These are phyloP conservation scores for Eucalyptus albens DNA, from an alignment of 345 rosid species.

Conservation along the genomic window DNA sequence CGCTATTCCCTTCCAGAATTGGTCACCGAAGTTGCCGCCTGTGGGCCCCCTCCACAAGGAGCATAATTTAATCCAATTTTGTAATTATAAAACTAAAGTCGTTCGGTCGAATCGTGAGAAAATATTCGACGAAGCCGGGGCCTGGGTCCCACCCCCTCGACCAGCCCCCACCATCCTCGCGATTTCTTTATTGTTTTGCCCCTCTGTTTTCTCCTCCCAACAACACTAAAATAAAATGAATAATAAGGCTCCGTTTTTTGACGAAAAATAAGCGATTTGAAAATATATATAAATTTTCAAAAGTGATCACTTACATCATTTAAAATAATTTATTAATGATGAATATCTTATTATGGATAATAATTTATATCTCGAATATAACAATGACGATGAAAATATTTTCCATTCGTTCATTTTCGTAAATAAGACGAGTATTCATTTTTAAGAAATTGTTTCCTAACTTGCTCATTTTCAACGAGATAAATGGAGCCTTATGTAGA, in stretches of 20 bases:
- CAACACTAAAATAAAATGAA: neutral
- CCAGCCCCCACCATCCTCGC: neutral
- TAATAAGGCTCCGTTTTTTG: neutral
- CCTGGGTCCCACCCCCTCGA: neutral
- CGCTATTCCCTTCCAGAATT: neutral
- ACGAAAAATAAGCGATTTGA: neutral
- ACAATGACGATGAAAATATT: neutral
- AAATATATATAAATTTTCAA: too few species aligned
- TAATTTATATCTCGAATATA: neutral
- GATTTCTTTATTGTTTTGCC: neutral
- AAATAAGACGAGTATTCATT: neutral
- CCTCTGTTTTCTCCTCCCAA: neutral
- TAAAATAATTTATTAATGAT: too few species aligned
- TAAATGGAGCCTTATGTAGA: neutral
- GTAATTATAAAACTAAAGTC: neutral
- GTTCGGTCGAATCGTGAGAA: neutral
- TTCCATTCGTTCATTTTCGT: rapidly evolving
- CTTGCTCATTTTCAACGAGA: neutral
- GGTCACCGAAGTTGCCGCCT: neutral
- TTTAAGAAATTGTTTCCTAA: neutral
- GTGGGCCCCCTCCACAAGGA: neutral
- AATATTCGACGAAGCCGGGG: neutral
- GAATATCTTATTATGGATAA: neutral
- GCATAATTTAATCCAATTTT: neutral
- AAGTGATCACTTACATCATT: too few species aligned